phyloP scores from a whole-genome alignment of 768 basidiomycete species.

The Pluteus cervinus region DNA sequence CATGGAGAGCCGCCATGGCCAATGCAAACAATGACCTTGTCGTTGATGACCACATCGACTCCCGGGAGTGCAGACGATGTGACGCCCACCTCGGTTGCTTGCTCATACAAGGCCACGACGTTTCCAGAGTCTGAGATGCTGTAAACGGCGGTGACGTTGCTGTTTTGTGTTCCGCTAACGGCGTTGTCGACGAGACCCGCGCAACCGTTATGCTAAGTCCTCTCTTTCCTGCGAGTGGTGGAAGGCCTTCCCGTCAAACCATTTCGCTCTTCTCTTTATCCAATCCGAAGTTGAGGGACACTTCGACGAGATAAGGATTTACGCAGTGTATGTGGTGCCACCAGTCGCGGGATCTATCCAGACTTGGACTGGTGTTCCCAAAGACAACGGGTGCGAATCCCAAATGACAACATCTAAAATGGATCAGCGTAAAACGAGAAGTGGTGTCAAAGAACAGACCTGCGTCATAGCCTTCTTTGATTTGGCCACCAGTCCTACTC shows the following conservation, averaged over 20 bases:
- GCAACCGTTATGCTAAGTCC: slow-evolving; percentile 37
- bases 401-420: slow-evolving; percentile 49
- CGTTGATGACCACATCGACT: not conserved
- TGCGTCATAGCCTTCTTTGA: slow-evolving; percentile 75
- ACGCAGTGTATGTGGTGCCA: slow-evolving; percentile 21
- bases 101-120: slow-evolving; percentile 17
- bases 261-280: slow-evolving; percentile 52
- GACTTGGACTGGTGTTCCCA: slow-evolving; percentile 77
- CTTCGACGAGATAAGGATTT: slow-evolving; percentile 48
- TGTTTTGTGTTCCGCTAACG: slow-evolving; percentile 20
- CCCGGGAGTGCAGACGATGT: too few relatives aligned
- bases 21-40: slow-evolving; percentile 1
- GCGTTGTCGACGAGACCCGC: slow-evolving; percentile 23
- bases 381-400: slow-evolving; percentile 70
- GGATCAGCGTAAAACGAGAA: slow-evolving; percentile 36
- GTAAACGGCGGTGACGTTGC: slow-evolving; percentile 43
- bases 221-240: slow-evolving; percentile 16
- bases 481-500: slow-evolving; percentile 61
- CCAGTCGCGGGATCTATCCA: slow-evolving; percentile 72
- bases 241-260: slow-evolving; percentile 62
- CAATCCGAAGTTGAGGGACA: slow-evolving; percentile 50
- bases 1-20: slow-evolving; percentile 17
- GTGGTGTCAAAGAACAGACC: slow-evolving; percentile 17
- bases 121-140: slow-evolving; percentile 11
- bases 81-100: slow-evolving; percentile 12